Conservation (phyloP, 2,329 filamentous ascomycete genomes). For the Talaromyces verruculosus region DNA sequence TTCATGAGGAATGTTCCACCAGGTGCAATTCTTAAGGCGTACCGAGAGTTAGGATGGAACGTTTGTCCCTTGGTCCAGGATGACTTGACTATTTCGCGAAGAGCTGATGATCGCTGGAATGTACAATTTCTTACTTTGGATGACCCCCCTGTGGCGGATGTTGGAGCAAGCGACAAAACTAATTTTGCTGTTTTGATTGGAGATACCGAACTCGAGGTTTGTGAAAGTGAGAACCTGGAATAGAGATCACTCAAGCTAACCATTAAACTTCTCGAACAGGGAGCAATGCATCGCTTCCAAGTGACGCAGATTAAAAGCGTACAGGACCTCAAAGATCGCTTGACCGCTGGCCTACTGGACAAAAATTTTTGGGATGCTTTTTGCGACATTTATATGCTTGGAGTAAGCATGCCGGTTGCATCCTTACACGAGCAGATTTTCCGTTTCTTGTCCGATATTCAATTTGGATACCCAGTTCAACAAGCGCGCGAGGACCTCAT, state of each 20-base stretch:
- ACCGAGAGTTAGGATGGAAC: not conserved
- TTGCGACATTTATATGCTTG: not conserved
- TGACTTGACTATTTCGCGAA: conserved; percentile 5
- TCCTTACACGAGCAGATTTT: conserved; percentile 1
- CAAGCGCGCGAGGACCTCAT: not conserved
- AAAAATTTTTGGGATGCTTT: not conserved
- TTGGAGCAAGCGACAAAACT: not conserved
- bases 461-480: conserved; percentile 9
- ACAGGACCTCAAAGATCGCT: not conserved
- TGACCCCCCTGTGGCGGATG: not conserved
- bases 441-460: conserved; percentile 2
- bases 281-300: not conserved
- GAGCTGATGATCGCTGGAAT: not conserved
- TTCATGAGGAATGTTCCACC: not conserved
- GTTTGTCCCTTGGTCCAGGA: conserved; percentile 6
- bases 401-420: not conserved
- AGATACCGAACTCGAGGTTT: conserved; percentile 3
- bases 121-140: not conserved
- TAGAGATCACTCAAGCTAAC: not conserved
- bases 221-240: not conserved
- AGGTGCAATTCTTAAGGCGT: not conserved
- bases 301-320: not conserved
- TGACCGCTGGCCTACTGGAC: not conserved
- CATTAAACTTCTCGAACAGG: not conserved
- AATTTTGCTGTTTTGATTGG: not conserved